Evolutionary conservation across 371 early-diverging fungal species (phyloP).

Genomic region (Mucor indicus): DNA sequence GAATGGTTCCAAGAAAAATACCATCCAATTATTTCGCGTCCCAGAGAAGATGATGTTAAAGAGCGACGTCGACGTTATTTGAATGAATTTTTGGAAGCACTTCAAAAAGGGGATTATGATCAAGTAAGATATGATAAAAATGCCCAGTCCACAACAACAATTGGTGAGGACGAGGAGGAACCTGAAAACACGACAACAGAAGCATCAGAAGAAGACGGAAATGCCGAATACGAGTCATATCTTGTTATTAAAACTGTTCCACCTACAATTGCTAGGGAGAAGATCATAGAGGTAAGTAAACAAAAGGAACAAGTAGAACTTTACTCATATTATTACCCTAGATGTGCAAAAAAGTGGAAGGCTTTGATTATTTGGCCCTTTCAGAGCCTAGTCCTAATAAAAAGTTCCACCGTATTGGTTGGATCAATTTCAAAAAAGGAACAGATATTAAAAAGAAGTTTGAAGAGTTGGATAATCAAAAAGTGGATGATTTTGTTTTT

Average conservation of each 20-base stretch:
- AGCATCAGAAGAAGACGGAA: constrained; percentile 24
- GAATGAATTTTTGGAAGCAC: constrained; percentile 56
- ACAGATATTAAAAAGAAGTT: constrained; percentile 76
- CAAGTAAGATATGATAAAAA: constrained; percentile 59
- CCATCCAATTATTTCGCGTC: constrained; percentile 64
- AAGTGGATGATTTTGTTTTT: constrained; percentile 76
- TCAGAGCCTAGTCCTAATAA: constrained; percentile 85
- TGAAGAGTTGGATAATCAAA: constrained; percentile 57
- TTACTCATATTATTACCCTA: constrained; percentile 18
- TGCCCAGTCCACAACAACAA: constrained; percentile 1
- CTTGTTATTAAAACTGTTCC: constrained; percentile 85
- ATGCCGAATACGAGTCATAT: constrained; percentile 46
- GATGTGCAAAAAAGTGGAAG: constrained; percentile 68
- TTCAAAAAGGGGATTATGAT: constrained; percentile 76
- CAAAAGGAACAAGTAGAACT: neutral
- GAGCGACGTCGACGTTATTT: constrained; percentile 54
- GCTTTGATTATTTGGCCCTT: constrained; percentile 81
- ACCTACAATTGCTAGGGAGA: constrained; percentile 68
- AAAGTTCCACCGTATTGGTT: constrained; percentile 87
- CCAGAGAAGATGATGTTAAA: constrained; percentile 56
- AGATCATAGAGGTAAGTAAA: constrained; percentile 66
- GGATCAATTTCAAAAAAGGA: constrained; percentile 86
- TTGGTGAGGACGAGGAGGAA: constrained; percentile 5
- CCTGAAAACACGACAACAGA: neutral
- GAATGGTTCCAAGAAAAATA: constrained; percentile 95